Evolutionary conservation across 2,329 filamentous ascomycete species (phyloP), one percentile per base, ranked within the genome.

Genomic region (Canariomyces notabilis): DNA sequence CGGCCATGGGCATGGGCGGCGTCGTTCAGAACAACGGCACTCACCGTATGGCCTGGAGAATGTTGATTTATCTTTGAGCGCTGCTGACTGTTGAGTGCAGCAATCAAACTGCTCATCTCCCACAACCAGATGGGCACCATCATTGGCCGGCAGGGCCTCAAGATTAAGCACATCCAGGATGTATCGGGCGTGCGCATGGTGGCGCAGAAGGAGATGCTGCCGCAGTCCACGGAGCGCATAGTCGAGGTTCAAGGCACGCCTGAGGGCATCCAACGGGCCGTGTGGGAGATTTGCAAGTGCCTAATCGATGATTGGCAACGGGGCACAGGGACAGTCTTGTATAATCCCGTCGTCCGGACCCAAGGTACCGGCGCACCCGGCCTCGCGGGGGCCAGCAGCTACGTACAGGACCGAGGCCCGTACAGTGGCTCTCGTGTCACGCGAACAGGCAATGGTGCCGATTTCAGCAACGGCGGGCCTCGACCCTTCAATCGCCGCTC

Each of bases 121-220:
- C 91, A 98, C 75, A 97, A 97, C 68, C 93, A 98, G 72, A 98
- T 98, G 93, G 93, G 93, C 53, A 98, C 93, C 61, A 96, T 98
- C 72, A 98, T 98, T 64, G 93, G 93, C 61, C 83, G 89, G 56
- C 87, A 94, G 67, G 93, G 93, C 49, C 77, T 96, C 57, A 98
- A 97, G 77, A 98, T 98, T 77, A 98, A 98, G 79, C 88, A 96
- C 67, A 98, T 98, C 58, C 93, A 98, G 67, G 93, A 98, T 67
- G 84, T 83, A 22, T 97, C 93, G 5, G 90, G 90, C 55, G 93
- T 97, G 49, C 90, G 93, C 64, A 98, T 98, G 93, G 90, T 98
- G 39, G 93, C 93, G 33, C 93, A 98, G 70, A 98, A 98, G 73
- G 93, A 98, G 63, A 98, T 98, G 93, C 83, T 98, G 6, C 93